A percentile compares a stretch with the other conserved stretches of the same genome.
Conservation (phyloP, 805 yeast genomes). For the Cyberlindnera xylosilytica region DNA sequence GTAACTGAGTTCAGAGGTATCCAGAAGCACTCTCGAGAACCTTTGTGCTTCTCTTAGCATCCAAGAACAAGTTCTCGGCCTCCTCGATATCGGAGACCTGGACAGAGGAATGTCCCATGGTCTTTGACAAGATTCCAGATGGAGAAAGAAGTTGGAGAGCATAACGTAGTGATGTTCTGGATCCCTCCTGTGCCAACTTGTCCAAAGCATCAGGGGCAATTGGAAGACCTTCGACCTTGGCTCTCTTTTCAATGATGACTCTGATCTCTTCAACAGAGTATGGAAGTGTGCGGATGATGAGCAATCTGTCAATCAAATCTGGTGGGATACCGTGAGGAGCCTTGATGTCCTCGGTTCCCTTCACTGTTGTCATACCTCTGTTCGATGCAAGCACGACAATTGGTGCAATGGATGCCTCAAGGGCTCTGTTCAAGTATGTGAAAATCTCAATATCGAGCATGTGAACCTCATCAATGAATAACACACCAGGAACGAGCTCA, state of each 20-base stretch:
- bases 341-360: constrained; percentile 82
- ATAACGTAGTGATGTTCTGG: constrained; percentile 80
- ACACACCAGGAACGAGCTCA: constrained; percentile 94
- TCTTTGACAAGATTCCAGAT: constrained; percentile 75
- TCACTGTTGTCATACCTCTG: constrained; percentile 86
- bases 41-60: constrained; percentile 75
- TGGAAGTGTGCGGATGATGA: constrained; percentile 90
- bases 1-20: constrained; percentile 28
- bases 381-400: constrained; percentile 94
- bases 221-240: constrained; percentile 71
- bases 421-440: constrained; percentile 89
- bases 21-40: constrained; percentile 44
- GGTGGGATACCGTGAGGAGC: constrained; percentile 98
- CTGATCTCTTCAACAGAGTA: constrained; percentile 80
- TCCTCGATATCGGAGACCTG: constrained; percentile 74
- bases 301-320: constrained; percentile 85
- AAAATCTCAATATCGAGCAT: constrained; percentile 98
- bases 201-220: constrained; percentile 69
- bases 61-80: constrained; percentile 78
- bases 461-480: constrained; percentile 97
- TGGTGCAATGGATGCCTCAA: constrained; percentile 90
- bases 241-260: constrained; percentile 78
- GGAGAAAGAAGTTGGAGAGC: constrained; percentile 91
- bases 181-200: constrained; percentile 69
- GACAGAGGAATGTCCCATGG: constrained; percentile 69